Evolutionary conservation across 2,329 filamentous ascomycete species (phyloP), one percentile per base, ranked within the genome.

Genomic region (Aspergillus aculeatus): DNA sequence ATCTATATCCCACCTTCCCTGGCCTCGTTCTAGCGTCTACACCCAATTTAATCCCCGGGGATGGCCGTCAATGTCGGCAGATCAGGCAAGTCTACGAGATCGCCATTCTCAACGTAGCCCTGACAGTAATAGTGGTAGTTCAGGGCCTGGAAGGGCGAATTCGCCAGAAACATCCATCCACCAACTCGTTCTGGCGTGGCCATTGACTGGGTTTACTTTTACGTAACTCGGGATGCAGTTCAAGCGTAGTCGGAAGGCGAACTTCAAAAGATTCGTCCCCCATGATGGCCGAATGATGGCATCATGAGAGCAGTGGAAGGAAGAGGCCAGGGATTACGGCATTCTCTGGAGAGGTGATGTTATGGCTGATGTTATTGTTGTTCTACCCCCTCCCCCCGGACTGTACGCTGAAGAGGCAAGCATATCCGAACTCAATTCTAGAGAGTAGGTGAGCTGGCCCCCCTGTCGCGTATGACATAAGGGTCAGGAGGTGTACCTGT

Each of bases 211-310:
- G 51, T 73, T 73, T 74, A 52, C 72, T 44, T 75, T 77, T 77
- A 77, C 75, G 75, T 77, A 77, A 77, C 74, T 73, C 66, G 68
- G 67, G 63, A 68, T 62, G 63, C 62, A 62, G 63, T 66, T 44
- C 24, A 47, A 52, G 47, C 19, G 50, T 53, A 31, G 24, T 26
- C 47, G 53, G 56, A 50, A 38, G 50, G 32, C 35, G 35, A 26
- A 31, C 24, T 31, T 51, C 50, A 51, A 35, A 23, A 56, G 50
- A 9, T 48, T 14, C 19, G 47, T 35, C 55, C 38, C 35, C 51
- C 38, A 44, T 31, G 50, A 58, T 56, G 47, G 51, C 29, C 26
- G 44, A 31, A 51, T 26, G 41, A 56, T 56, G 52, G 31, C 47
- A 55, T 59, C 26, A 59, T 19, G 29, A 55, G 53, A 44, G 38